Percentiles rank a stretch among this genome's conserved stretches.
phyloP scores from a whole-genome alignment of 202 grass and related monocot species.

The Brachypodium distachyon region DNA sequence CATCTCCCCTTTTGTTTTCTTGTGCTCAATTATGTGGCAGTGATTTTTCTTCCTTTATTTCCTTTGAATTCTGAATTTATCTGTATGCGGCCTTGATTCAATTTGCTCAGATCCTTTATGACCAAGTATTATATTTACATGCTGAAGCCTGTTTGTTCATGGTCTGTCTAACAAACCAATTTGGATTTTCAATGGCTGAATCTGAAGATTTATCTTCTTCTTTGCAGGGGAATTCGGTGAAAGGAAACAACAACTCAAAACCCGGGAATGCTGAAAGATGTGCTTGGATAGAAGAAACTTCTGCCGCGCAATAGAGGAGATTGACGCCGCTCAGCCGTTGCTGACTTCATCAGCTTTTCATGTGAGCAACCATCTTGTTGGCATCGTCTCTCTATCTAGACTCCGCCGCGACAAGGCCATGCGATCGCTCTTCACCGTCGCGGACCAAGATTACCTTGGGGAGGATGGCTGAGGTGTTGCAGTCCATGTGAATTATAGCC shows the following conservation, averaged over 20 bases:
- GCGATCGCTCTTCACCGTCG: slow-evolving; percentile 18
- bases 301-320: slow-evolving; percentile 14
- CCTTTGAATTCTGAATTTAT: background rate
- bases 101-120: no score
- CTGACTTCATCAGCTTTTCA: slow-evolving; percentile 17
- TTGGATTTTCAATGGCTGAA: background rate
- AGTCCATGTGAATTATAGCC: background rate
- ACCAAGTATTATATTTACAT: no score
- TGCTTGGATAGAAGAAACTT: slow-evolving; percentile 44
- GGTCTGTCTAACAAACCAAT: background rate
- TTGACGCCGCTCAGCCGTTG: background rate
- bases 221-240: background rate
- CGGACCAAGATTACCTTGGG: slow-evolving; percentile 38
- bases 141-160: no score
- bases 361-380: slow-evolving; percentile 20
- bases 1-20: background rate
- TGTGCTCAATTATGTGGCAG: no score
- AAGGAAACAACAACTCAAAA: background rate
- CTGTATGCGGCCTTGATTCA: background rate
- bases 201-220: background rate
- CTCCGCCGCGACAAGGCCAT: slow-evolving; percentile 23
- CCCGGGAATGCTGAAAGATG: slow-evolving; percentile 93
- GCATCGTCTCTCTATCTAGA: slow-evolving; percentile 22
- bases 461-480: slow-evolving; percentile 51
- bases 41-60: no score